phyloP scores from a whole-genome alignment of 129 eudicot genomes.

The Escallonia herrerae region DNA sequence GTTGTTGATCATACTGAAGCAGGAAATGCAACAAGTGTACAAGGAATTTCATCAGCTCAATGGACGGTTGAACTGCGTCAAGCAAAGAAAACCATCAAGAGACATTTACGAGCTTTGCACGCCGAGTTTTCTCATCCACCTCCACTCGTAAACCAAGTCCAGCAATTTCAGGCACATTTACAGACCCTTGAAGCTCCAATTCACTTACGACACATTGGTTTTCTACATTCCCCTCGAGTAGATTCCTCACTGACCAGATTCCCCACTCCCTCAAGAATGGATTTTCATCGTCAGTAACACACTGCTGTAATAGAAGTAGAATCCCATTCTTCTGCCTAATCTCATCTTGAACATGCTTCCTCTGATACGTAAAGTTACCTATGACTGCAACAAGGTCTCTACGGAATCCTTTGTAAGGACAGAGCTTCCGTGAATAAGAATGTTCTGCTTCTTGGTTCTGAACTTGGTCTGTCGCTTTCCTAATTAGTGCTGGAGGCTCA shows the following conservation, averaged over 20 bases:
- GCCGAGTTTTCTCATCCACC: constrained; percentile 61
- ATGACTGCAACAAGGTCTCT: constrained; percentile 69
- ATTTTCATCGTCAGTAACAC: constrained; percentile 79
- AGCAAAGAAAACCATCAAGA: constrained; percentile 14
- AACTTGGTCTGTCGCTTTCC: constrained; percentile 34
- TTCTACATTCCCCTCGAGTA: constrained; percentile 70
- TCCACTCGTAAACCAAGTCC: constrained; percentile 66
- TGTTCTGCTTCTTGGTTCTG: constrained; percentile 25
- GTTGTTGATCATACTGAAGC: no score
- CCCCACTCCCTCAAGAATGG: constrained; percentile 92
- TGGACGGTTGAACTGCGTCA: background rate
- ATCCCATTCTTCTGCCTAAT: constrained; percentile 58
- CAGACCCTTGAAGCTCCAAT: constrained; percentile 76
- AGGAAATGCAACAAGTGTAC: no score
- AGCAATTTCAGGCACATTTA: constrained; percentile 67
- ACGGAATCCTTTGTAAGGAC: constrained; percentile 82
- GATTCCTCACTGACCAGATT: constrained; percentile 57
- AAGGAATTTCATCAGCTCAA: no score
- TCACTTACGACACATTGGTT: constrained; percentile 56
- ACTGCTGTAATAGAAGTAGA: constrained; percentile 66
- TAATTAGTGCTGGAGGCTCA: constrained; percentile 69
- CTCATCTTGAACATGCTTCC: constrained; percentile 59
- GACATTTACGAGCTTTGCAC: constrained; percentile 72
- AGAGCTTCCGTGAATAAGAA: constrained; percentile 25
- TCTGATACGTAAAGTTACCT: constrained; percentile 62